Percentiles rank a stretch among this genome's conserved stretches.
These are phyloP conservation scores for Shiraia bambusicola DNA, from an alignment of 2,329 filamentous ascomycete genomes.

Conservation along the genomic window DNA sequence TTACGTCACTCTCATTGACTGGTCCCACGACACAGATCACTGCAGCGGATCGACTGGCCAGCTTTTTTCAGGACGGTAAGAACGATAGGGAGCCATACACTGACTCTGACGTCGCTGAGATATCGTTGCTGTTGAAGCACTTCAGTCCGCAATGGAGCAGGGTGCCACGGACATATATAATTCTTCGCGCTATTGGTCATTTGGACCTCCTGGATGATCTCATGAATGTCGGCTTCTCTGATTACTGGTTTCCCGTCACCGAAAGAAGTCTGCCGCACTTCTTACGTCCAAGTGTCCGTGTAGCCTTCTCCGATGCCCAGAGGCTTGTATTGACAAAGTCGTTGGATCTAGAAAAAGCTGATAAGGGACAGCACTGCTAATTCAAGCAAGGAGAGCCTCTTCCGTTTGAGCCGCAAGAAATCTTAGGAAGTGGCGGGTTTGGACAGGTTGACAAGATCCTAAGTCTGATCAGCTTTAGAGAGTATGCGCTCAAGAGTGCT, in stretches of 20 bases:
- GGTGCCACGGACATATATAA: conserved; percentile 27
- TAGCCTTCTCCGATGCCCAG: conserved; percentile 22
- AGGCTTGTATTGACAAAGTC: conserved; percentile 27
- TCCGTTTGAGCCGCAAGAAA: conserved; percentile 17
- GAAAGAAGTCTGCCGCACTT: conserved; percentile 11
- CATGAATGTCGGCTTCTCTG: conserved; percentile 22
- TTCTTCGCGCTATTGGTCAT: conserved; percentile 27
- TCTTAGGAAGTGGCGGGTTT: conserved; percentile 20
- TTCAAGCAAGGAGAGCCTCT: conserved; percentile 19
- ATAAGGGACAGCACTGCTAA: conserved; percentile 25
- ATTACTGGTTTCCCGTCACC: conserved; percentile 30
- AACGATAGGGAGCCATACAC: too few relatives aligned
- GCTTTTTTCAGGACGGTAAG: too few relatives aligned
- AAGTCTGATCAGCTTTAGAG: conserved; percentile 20
- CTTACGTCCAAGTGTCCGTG: conserved; percentile 16
- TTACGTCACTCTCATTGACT: too few relatives aligned
- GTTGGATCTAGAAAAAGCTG: conserved; percentile 29
- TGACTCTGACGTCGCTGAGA: too few relatives aligned
- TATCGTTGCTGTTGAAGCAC: conserved; percentile 10
- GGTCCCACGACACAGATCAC: too few relatives aligned
- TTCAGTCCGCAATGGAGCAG: conserved; percentile 11
- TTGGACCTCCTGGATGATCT: conserved; percentile 24
- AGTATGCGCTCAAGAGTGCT: conserved; percentile 30
- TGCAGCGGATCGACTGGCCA: too few relatives aligned
- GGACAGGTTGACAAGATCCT: conserved; percentile 28